Evolutionary conservation across 805 yeast genomes (phyloP).

Genomic region (Cyberlindnera maritima): DNA sequence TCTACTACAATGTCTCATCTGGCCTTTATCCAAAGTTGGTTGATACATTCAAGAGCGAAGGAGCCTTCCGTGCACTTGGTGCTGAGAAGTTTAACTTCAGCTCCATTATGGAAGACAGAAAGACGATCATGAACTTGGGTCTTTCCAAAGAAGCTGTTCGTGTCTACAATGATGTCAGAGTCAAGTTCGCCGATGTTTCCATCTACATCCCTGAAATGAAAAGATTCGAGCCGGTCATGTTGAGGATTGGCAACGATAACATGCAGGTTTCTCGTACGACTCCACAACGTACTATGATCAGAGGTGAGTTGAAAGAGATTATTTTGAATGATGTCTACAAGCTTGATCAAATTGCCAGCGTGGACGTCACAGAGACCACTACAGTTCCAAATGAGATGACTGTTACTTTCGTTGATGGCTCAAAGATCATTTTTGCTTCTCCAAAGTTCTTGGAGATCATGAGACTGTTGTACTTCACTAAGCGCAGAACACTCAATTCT

Average conservation of each 20-base stretch:
- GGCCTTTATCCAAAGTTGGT: slow-evolving; percentile 25
- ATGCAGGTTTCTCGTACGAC: slow-evolving; percentile 53
- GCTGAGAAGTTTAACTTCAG: slow-evolving; percentile 35
- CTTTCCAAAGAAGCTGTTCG: slow-evolving; percentile 40
- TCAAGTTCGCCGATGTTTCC: slow-evolving; percentile 49
- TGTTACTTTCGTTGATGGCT: slow-evolving; percentile 36
- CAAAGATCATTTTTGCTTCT: slow-evolving; percentile 41
- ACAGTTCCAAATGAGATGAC: slow-evolving; percentile 52
- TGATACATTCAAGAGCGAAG: slow-evolving; percentile 25
- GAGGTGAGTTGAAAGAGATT: slow-evolving; percentile 34
- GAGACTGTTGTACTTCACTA: slow-evolving; percentile 65
- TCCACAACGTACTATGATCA: slow-evolving; percentile 39
- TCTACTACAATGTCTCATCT: slow-evolving; percentile 42
- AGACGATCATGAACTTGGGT: slow-evolving; percentile 42
- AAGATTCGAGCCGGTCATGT: slow-evolving; percentile 55
- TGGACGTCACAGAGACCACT: slow-evolving; percentile 39
- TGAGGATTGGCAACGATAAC: slow-evolving; percentile 69
- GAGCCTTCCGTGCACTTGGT: slow-evolving; percentile 11
- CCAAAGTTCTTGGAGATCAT: slow-evolving; percentile 61
- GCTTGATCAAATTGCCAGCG: slow-evolving; percentile 39
- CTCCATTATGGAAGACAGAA: slow-evolving; percentile 45
- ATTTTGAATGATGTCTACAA: slow-evolving; percentile 42
- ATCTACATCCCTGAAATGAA: slow-evolving; percentile 46
- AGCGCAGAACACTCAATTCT: slow-evolving; percentile 45
- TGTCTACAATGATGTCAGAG: slow-evolving; percentile 48